Evolutionary conservation across 805 yeast species (phyloP).

Genomic region (Saccharomycopsis selenospora): DNA sequence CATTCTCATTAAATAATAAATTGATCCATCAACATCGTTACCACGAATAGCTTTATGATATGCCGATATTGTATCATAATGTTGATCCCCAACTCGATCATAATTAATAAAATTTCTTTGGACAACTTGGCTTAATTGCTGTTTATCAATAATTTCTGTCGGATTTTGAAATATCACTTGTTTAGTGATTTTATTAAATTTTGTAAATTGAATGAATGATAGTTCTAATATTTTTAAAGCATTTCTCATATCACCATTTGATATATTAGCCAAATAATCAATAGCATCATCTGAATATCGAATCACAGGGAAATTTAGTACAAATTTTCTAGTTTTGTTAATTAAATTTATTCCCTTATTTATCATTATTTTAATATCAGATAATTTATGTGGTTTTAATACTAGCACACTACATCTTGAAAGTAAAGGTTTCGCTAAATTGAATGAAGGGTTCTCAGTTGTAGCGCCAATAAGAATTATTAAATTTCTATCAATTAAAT

Average conservation of each 20-base stretch:
- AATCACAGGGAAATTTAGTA: constrained; percentile 43
- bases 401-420: constrained; percentile 81
- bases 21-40: constrained; percentile 79
- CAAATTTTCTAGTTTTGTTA: constrained; percentile 51
- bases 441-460: constrained; percentile 87
- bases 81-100: constrained; percentile 85
- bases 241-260: constrained; percentile 85
- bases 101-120: constrained; percentile 54
- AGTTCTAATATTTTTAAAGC: constrained; percentile 78
- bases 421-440: constrained; percentile 71
- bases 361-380: constrained; percentile 48
- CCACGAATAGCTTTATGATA: constrained; percentile 93
- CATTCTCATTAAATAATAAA: constrained; percentile 85
- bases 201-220: constrained; percentile 44
- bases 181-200: constrained; percentile 9
- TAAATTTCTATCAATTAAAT: constrained; percentile 77
- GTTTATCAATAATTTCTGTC: constrained; percentile 22
- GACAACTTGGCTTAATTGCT: constrained; percentile 34
- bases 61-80: constrained; percentile 93
- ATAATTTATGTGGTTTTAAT: constrained; percentile 42
- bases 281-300: constrained; percentile 50
- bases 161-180: neutral
- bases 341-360: constrained; percentile 50
- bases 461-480: constrained; percentile 91
- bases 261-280: constrained; percentile 60